Evolutionary conservation across 148 eudicot species (phyloP).

Genomic region (Dysphania ambrosioides): DNA sequence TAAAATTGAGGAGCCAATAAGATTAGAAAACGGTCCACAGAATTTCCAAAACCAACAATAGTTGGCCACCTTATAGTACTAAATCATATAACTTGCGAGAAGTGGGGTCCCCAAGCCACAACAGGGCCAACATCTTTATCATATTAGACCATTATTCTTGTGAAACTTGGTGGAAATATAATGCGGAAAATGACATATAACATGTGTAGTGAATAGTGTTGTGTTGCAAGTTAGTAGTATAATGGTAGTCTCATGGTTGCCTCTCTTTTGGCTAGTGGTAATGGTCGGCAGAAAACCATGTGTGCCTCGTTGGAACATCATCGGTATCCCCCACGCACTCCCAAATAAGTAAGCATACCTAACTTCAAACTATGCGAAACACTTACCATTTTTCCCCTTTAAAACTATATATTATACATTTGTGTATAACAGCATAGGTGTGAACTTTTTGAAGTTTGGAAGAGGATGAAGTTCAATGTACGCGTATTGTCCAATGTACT

Average conservation of each 20-base stretch:
- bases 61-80: too few species aligned
- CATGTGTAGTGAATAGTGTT: too few species aligned
- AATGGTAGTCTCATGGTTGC: background rate
- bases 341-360: background rate
- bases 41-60: background rate
- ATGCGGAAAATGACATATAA: conserved; percentile 13
- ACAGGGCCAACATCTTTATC: conserved; percentile 14
- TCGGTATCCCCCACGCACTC: background rate
- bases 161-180: conserved; percentile 8
- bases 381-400: too few species aligned
- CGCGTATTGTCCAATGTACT: background rate
- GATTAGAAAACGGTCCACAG: background rate
- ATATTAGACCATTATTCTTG: conserved; percentile 5
- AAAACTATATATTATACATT: background rate
- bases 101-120: conserved; percentile 4
- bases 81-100: too few species aligned
- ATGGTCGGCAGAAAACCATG: conserved; percentile 26
- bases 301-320: conserved; percentile 14
- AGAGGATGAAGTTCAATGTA: conserved; percentile 2
- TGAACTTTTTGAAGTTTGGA: background rate
- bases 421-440: background rate
- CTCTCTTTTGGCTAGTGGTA: background rate
- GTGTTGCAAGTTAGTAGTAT: too few species aligned
- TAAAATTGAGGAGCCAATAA: background rate
- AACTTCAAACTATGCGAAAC: background rate